Conservation (phyloP, 257 asterid genomes). For the Nicotiana tomentosiformis region DNA sequence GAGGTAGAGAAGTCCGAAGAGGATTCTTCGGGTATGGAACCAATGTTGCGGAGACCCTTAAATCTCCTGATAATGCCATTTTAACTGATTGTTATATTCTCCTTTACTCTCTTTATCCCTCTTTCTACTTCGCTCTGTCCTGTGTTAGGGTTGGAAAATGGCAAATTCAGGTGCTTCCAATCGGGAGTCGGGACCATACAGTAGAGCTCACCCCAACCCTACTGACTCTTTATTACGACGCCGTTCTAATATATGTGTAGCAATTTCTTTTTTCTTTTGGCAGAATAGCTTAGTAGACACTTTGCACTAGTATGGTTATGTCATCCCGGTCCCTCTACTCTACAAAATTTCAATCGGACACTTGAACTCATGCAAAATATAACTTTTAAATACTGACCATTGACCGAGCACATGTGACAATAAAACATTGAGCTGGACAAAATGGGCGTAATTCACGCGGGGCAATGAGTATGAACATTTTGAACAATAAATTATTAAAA, state of each 20-base stretch:
- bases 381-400: no score
- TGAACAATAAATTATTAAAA: no score
- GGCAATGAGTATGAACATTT: no score
- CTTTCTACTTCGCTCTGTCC: not conserved
- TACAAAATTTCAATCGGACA: no score
- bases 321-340: no score
- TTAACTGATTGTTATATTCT: not conserved
- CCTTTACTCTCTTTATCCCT: not conserved
- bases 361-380: no score
- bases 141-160: not conserved
- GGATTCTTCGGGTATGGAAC: conserved; percentile 52
- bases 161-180: not conserved
- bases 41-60: conserved; percentile 66
- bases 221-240: not conserved
- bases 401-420: no score
- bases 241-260: not conserved
- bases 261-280: not conserved
- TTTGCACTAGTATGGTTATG: no score
- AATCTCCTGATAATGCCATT: conserved; percentile 62
- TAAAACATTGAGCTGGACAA: no score
- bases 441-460: no score
- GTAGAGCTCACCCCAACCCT: not conserved
- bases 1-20: conserved; percentile 41
- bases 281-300: no score
- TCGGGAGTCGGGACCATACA: not conserved